phyloP scores from a whole-genome alignment of 2,329 filamentous ascomycete genomes.

The Harringtonia aguacate region DNA sequence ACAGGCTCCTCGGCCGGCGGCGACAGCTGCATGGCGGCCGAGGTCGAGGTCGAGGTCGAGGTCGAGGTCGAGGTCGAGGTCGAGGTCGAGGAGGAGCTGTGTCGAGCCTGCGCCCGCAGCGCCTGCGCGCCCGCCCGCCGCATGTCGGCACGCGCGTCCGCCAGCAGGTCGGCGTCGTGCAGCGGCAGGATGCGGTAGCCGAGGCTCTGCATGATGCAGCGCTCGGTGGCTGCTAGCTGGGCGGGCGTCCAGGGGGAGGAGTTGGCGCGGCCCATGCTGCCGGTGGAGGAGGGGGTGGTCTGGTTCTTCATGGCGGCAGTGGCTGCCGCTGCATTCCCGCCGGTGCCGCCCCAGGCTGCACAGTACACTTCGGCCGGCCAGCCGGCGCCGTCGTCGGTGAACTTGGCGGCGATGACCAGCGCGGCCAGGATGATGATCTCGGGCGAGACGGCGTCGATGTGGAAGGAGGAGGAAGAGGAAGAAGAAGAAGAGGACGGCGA shows the following conservation, averaged over 20 bases:
- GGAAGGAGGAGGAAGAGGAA: conserved; percentile 19
- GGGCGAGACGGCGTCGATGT: conserved; percentile 51
- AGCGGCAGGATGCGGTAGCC: conserved; percentile 53
- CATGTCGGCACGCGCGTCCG: conserved; percentile 53
- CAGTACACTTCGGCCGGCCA: conserved; percentile 44
- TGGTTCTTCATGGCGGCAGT: not conserved
- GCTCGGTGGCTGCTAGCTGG: conserved; percentile 54
- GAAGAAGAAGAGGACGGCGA: conserved; percentile 19
- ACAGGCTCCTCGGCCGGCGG: not conserved
- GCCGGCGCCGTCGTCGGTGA: conserved; percentile 49
- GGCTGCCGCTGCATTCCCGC: not conserved
- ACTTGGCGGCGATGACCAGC: conserved; percentile 55
- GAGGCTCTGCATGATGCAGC: conserved; percentile 53
- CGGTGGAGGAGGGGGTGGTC: not conserved
- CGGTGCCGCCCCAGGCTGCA: conserved; percentile 33
- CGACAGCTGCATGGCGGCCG: not conserved
- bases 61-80: too few relatives aligned
- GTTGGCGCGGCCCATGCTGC: not conserved
- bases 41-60: too few relatives aligned
- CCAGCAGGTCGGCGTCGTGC: conserved; percentile 43
- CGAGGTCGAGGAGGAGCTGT: too few relatives aligned
- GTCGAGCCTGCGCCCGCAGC: not conserved
- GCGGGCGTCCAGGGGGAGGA: conserved; percentile 44
- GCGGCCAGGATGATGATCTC: conserved; percentile 54
- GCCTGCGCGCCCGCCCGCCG: conserved; percentile 37